Evolutionary conservation across 2,329 filamentous ascomycete species (phyloP), one percentile per base, ranked within the genome.

Genomic region (Conoideocrella luteorostrata): DNA sequence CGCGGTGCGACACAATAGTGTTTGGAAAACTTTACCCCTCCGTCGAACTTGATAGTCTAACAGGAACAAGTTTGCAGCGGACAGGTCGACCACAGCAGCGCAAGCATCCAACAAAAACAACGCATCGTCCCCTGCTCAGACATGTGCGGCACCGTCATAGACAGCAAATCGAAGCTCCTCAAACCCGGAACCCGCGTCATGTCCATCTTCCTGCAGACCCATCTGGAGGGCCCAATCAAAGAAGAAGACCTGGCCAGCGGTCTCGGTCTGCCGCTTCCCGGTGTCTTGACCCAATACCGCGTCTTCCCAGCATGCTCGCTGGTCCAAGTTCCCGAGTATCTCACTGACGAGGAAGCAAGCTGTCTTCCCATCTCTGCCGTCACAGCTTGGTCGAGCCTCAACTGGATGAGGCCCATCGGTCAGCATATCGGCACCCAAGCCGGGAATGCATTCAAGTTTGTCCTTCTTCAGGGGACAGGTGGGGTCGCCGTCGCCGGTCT

Each of bases 51-150:
- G 18, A 21, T 28, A 22, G 17, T 12, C 40, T 46, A 17, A 39
- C 30, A 20, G 23, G 6, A 5, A 3, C 1, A 46, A 82, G 82
- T 86, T 17, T 70, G 69, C 55, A 80, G 74, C 66, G 83, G 83
- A 23, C 67, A 78, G 11, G 87, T 86, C 65, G 78, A 70, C 56
- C 80, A 86, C 61, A 80, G 86, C 61, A 80, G 86, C 65, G 71
- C 74, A 52, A 69, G 71, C 4, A 63, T 78, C 36, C 47, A 60
- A 12, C 50, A 59, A 29, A 49, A 59, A 41, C 42, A 62, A 42
- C 47, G 68, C 44, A 53, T 86, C 11, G 77, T 86, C 2, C 81
- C 82, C 2, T 82, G 78, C 60, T 84, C 80, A 18, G 84, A 88
- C 61, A 84, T 84, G 71, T 84, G 80, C 62, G 84, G 83, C 35